These are phyloP conservation scores for Pseudomicrostroma phylloplanum DNA, from an alignment of 1,284 basidiomycete species.

Conservation along the genomic window DNA sequence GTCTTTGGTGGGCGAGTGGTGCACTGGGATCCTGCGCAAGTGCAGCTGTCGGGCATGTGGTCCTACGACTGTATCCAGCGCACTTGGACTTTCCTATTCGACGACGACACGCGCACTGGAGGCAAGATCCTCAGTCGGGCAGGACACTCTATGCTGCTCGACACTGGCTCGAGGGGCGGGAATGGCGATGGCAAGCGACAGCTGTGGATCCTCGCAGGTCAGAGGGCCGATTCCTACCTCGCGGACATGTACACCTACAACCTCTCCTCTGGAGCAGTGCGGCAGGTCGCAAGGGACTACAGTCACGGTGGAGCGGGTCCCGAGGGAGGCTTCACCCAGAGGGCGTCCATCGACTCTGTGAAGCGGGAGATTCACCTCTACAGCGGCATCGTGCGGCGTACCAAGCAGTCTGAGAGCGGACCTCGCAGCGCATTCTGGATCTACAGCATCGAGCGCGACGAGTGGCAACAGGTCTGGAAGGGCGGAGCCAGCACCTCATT, in stretches of 20 bases:
- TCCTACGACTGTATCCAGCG: slow-evolving; percentile 43
- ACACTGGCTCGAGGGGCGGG: slow-evolving; percentile 17
- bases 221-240: slow-evolving; percentile 45
- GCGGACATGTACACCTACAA: slow-evolving; percentile 48
- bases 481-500: not conserved
- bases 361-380: slow-evolving; percentile 45
- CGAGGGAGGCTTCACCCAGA: slow-evolving; percentile 47
- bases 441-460: slow-evolving; percentile 32
- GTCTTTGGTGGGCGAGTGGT: slow-evolving; percentile 71
- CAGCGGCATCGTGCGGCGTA: slow-evolving; percentile 36
- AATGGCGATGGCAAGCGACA: slow-evolving; percentile 17
- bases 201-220: slow-evolving; percentile 49
- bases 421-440: slow-evolving; percentile 35
- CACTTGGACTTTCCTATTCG: slow-evolving; percentile 44
- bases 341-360: slow-evolving; percentile 41
- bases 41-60: slow-evolving; percentile 49
- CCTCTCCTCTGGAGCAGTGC: slow-evolving; percentile 29
- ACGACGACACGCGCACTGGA: slow-evolving; percentile 35
- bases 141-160: slow-evolving; percentile 50
- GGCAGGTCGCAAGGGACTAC: slow-evolving; percentile 28
- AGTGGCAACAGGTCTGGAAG: slow-evolving; percentile 32
- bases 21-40: slow-evolving; percentile 54
- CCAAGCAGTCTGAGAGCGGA: slow-evolving; percentile 19
- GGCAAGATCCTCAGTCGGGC: slow-evolving; percentile 30
- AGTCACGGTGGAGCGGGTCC: slow-evolving; percentile 31